phyloP scores from a whole-genome alignment of 2,329 filamentous ascomycete genomes.

The Esteya vermicola region DNA sequence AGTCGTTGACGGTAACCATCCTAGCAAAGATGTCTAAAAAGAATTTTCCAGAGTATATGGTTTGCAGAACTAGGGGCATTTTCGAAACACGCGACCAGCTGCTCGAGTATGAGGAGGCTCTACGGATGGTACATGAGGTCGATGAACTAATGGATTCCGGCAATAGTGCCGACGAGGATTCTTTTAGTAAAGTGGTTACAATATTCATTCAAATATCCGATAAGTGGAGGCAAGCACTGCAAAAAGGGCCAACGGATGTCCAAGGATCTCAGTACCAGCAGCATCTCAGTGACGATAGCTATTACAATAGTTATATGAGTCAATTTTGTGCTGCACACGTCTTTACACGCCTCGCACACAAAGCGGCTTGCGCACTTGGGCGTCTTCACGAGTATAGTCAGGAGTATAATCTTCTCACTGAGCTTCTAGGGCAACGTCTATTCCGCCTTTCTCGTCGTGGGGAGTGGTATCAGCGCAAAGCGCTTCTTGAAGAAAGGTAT shows the following conservation, averaged over 20 bases:
- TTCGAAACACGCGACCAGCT: slow-evolving; percentile 63
- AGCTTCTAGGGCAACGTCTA: slow-evolving; percentile 65
- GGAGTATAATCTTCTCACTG: slow-evolving; percentile 60
- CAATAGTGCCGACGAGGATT: slow-evolving; percentile 51
- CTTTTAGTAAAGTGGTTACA: slow-evolving; percentile 52
- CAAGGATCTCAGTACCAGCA: too few relatives aligned
- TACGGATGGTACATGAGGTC: slow-evolving; percentile 67
- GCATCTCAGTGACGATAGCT: too few relatives aligned
- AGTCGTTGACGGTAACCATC: slow-evolving; percentile 88
- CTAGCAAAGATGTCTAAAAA: slow-evolving; percentile 76
- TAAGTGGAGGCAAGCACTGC: slow-evolving; percentile 62
- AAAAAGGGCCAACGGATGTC: slow-evolving; percentile 67
- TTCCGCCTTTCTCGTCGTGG: slow-evolving; percentile 80
- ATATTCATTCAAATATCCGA: slow-evolving; percentile 63
- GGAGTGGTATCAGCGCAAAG: slow-evolving; percentile 91
- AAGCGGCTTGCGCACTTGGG: slow-evolving; percentile 64
- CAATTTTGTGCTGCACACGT: slow-evolving; percentile 86
- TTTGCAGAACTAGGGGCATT: slow-evolving; percentile 79
- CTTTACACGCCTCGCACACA: slow-evolving; percentile 86
- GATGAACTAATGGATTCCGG: slow-evolving; percentile 73
- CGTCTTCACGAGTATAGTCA: slow-evolving; percentile 66
- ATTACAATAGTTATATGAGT: slow-evolving; percentile 78
- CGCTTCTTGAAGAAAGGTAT: slow-evolving; percentile 88
- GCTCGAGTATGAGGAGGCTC: slow-evolving; percentile 77
- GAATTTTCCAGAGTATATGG: slow-evolving; percentile 82